These are phyloP conservation scores for Apiotrichum brassicae DNA, from an alignment of 1,284 basidiomycete genomes.

Conservation along the genomic window DNA sequence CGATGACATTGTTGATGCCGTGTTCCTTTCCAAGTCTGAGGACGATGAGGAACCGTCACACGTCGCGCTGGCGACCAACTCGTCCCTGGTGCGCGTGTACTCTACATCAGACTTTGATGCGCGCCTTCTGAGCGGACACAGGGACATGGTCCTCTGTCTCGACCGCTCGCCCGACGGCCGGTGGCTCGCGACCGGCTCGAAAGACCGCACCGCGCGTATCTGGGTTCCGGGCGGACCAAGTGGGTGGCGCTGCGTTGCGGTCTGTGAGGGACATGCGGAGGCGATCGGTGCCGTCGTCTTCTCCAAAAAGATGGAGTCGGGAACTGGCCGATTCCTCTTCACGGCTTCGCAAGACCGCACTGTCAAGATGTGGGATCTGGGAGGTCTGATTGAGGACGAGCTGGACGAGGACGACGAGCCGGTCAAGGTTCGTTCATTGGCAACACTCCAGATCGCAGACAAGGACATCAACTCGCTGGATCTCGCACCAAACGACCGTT, in stretches of 20 bases:
- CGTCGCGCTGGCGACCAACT: conserved; percentile 92
- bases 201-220: conserved; percentile 80
- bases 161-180: conserved; percentile 61
- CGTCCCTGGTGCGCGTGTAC: conserved; percentile 84
- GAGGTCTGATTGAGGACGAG: conserved; percentile 47
- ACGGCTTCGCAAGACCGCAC: conserved; percentile 96
- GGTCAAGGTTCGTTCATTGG: conserved; percentile 64
- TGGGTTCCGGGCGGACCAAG: conserved; percentile 58
- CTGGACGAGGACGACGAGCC: conserved; percentile 30
- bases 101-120: conserved; percentile 64
- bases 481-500: conserved; percentile 78
- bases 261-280: conserved; percentile 92
- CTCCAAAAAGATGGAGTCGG: conserved; percentile 50
- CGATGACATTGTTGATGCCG: conserved; percentile 90
- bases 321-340: conserved; percentile 61
- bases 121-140: conserved; percentile 76
- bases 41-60: conserved; percentile 48
- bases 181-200: conserved; percentile 83
- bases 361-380: conserved; percentile 96
- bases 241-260: conserved; percentile 71
- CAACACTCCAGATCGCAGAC: conserved; percentile 90
- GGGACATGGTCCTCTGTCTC: conserved; percentile 83
- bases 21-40: conserved; percentile 60
- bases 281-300: conserved; percentile 86
- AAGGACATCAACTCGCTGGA: conserved; percentile 99